Base-by-base conservation (phyloP, 2,329 filamentous ascomycete species). In the Saccharata proteae region DNA sequence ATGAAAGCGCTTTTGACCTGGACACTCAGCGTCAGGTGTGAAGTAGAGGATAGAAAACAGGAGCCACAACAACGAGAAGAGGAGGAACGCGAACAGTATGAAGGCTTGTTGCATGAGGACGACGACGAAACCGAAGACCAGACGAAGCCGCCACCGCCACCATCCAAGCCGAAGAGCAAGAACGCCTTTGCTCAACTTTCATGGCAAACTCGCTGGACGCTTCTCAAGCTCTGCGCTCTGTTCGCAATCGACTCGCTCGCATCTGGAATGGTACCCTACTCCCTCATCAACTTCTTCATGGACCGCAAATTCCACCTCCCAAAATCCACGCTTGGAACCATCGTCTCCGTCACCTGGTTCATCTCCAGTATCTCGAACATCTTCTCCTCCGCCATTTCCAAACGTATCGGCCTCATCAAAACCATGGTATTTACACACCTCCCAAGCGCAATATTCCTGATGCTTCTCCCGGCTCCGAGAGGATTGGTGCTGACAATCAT, bases 191-290 rank as follows among this genome's bases (percentile, higher is more conserved):
- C 72, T 1, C 57, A 66, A 2, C 71, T 84, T 13, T 73, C 71
- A 4, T 54, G 51, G 3, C 58, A 69, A n/a, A 74, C 66, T 20
- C 55, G 65, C 5, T 44, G 56, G 1, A 62, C 75, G 17, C 58
- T 80, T 5, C 49, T 69, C 30, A 70, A 73, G 29, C 61, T 88
- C 0, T 79, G 74, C 45, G 52, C 78, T 6, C 58, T 88, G 2
- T 78, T 84, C 43, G 67, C 67, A 1, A 45, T 84, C 5, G 80
- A 85, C 48, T 69, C 74, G 0, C 69, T 84, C 35, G 78, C 77
- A 1, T 77, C 74, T 2, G 80, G 80, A 2, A 66, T 86, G 48
- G 76, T 74, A 4, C 71, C 53, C 11, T 56, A 54, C 42, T 54
- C 55, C 7, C 43, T 58, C 18, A 65, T 71, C 40, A 71, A 65